Evolutionary conservation across 495 filamentous ascomycete species (phyloP).

Genomic region (Hyaloscypha finlandica): DNA sequence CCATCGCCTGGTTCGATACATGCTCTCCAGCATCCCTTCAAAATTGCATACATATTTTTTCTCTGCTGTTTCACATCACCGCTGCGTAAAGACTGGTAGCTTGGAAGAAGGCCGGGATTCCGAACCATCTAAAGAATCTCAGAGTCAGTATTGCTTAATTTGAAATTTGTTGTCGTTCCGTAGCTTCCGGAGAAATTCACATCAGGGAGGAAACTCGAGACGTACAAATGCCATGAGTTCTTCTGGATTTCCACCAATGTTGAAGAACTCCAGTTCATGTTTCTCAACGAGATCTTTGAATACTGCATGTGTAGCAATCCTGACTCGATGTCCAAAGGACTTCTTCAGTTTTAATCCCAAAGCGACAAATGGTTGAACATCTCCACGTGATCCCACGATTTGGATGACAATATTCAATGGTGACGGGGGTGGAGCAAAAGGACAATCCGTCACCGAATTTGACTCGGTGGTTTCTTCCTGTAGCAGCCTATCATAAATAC

Average conservation of each 20-base stretch:
- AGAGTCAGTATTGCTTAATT: no score
- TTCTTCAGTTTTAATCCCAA: constrained; percentile 63
- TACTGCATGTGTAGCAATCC: constrained; percentile 70
- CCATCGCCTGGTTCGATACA: constrained; percentile 61
- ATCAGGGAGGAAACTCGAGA: no score
- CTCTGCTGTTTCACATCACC: constrained; percentile 65
- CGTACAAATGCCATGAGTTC: constrained; percentile 69
- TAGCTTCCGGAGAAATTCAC: no score
- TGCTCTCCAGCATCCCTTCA: constrained; percentile 73
- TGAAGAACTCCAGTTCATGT: constrained; percentile 73
- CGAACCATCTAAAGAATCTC: constrained; percentile 60
- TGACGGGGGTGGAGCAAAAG: constrained; percentile 41
- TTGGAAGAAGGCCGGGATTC: constrained; percentile 75
- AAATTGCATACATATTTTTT: constrained; percentile 62
- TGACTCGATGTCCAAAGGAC: constrained; percentile 64
- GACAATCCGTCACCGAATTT: not conserved
- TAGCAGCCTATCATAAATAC: not conserved
- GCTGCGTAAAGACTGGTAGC: constrained; percentile 59
- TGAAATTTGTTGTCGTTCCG: no score
- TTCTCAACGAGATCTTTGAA: constrained; percentile 67
- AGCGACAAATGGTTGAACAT: constrained; percentile 73
- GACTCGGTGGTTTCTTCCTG: not conserved
- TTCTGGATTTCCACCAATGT: constrained; percentile 72
- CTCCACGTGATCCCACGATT: constrained; percentile 74
- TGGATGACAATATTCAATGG: constrained; percentile 74